Percentiles rank a stretch among this genome's conserved stretches.
These are phyloP conservation scores for Dactylellina leptospora DNA, from an alignment of 2,329 filamentous ascomycete genomes.

Conservation along the genomic window DNA sequence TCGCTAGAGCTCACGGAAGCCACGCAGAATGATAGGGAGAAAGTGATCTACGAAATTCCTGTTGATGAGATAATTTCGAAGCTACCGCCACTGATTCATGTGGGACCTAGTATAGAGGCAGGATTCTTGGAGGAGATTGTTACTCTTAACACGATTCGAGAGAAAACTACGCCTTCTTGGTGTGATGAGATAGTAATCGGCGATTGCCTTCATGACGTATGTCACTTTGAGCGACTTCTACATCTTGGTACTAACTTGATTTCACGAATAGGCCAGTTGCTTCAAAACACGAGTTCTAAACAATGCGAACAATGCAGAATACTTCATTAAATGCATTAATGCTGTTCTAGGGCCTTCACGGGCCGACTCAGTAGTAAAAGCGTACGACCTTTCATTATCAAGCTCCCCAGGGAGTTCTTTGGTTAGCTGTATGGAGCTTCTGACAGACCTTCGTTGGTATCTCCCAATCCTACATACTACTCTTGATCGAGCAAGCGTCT, in stretches of 20 bases:
- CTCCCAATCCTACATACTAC: slow-evolving; percentile 27
- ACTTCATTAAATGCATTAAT: slow-evolving; percentile 27
- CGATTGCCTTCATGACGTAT: slow-evolving; percentile 48
- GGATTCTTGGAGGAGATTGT: slow-evolving; percentile 34
- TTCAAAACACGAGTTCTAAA: slow-evolving; percentile 36
- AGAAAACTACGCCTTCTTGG: slow-evolving; percentile 23
- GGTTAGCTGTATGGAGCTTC: slow-evolving; percentile 31
- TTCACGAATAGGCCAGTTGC: slow-evolving; percentile 28
- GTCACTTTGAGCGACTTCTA: neutral
- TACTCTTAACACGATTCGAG: slow-evolving; percentile 15
- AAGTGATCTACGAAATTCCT: neutral
- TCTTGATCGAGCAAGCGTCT: neutral
- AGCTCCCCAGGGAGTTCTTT: slow-evolving; percentile 12
- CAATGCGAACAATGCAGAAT: slow-evolving; percentile 22
- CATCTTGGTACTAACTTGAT: neutral
- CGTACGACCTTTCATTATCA: slow-evolving; percentile 16
- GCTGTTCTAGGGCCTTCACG: neutral
- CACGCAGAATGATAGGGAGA: neutral
- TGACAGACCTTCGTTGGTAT: slow-evolving; percentile 49
- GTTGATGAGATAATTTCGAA: slow-evolving; percentile 19
- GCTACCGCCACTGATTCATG: slow-evolving; percentile 33
- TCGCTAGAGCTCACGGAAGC: neutral
- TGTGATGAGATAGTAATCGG: slow-evolving; percentile 33
- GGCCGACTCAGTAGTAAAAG: slow-evolving; percentile 1
- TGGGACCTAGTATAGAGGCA: slow-evolving; percentile 27